Percentiles rank a stretch among this genome's conserved stretches.
These are phyloP conservation scores for Colletotrichum paranaense DNA, from an alignment of 2,329 filamentous ascomycete species.

Conservation along the genomic window DNA sequence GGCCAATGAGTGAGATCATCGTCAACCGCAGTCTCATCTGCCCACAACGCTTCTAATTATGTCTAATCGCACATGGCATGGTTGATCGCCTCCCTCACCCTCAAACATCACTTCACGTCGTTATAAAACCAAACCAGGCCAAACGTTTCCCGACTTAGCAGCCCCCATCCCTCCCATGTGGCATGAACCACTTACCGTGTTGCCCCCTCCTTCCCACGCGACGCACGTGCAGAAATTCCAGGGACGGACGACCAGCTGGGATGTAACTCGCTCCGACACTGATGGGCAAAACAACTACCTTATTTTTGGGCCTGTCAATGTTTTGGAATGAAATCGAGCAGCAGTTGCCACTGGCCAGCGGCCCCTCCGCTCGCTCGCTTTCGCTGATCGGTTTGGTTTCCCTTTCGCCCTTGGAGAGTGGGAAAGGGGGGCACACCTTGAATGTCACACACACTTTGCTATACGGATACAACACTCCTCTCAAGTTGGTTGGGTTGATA, in stretches of 20 bases:
- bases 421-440: background rate
- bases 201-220: background rate
- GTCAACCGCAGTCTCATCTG: background rate
- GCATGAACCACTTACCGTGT: background rate
- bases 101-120: background rate
- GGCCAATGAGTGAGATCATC: background rate
- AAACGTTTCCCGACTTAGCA: conserved; percentile 4
- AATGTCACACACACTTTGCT: background rate
- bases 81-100: background rate
- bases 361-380: background rate
- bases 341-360: background rate
- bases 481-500: background rate
- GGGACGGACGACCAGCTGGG: background rate
- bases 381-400: conserved; percentile 5
- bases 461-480: too few species aligned
- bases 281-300: background rate
- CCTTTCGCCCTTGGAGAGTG: background rate
- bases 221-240: background rate
- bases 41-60: background rate
- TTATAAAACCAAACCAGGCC: background rate
- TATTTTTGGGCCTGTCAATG: background rate
- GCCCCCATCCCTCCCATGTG: background rate
- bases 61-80: background rate
- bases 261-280: conserved; percentile 12
- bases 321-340: background rate